Percentiles rank a stretch among this genome's conserved stretches.
These are phyloP conservation scores for Podila verticillata DNA, from an alignment of 192 early-diverging fungal species.

Conservation along the genomic window DNA sequence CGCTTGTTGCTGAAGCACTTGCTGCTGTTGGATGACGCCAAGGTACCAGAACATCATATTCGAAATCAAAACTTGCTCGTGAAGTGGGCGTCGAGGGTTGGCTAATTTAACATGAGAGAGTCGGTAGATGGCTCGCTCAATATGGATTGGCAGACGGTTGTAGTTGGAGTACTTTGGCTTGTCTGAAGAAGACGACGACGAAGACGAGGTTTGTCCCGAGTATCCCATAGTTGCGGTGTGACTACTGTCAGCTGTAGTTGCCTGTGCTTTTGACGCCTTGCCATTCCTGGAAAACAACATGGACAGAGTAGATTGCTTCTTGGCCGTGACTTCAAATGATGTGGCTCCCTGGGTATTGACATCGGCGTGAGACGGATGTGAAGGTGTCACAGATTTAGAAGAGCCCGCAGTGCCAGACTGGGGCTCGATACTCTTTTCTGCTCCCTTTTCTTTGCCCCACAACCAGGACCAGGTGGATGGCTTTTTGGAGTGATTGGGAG, in stretches of 20 bases:
- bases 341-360: slow-evolving; percentile 13
- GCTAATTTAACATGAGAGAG: slow-evolving; percentile 79
- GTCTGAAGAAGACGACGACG: slow-evolving; percentile 13
- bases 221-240: slow-evolving; percentile 6
- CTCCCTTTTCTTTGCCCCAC: slow-evolving; percentile 52
- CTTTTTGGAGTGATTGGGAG: slow-evolving; percentile 31
- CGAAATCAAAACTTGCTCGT: slow-evolving; percentile 79
- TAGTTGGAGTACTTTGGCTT: slow-evolving; percentile 66
- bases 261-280: slow-evolving; percentile 39
- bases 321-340: slow-evolving; percentile 6
- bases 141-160: slow-evolving; percentile 75
- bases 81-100: slow-evolving; percentile 76
- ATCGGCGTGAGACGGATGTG: slow-evolving; percentile 5
- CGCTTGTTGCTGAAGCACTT: slow-evolving; percentile 28
- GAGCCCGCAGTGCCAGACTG: not conserved
- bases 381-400: not conserved
- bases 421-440: slow-evolving; percentile 15
- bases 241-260: slow-evolving; percentile 22
- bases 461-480: slow-evolving; percentile 56
- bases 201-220: slow-evolving; percentile 15
- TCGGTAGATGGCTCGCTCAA: slow-evolving; percentile 81
- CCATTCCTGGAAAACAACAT: slow-evolving; percentile 51
- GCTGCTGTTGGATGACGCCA: slow-evolving; percentile 70
- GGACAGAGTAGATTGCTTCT: slow-evolving; percentile 48
- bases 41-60: slow-evolving; percentile 90